Base-by-base conservation (phyloP, 768 basidiomycete species). In the Pleurotus pulmonarius region DNA sequence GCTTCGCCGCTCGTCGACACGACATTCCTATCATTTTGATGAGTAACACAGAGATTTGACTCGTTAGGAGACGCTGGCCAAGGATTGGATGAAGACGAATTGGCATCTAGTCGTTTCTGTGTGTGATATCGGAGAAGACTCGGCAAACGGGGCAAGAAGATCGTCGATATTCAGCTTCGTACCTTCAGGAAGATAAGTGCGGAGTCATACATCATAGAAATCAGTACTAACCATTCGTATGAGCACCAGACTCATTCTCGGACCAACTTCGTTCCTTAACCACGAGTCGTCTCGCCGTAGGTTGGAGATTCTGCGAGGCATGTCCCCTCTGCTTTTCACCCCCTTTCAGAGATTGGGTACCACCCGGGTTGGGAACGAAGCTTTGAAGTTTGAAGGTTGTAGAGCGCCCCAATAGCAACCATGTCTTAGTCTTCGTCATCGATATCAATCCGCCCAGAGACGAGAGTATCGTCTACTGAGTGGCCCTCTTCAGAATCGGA, bases 21-120 rank as follows among this genome's bases (percentile, higher is more conserved):
- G 3, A 83, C 69, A 7, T 90, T 75, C 57, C 87, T 82, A 68
- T 94, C 95, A 59, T 81, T 82, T 68, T 89, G 92, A 58, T 84
- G 83, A 0, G 84, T 73, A 2, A 75, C 70, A 52, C 61, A 7
- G 73, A 71, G 1, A 71, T 70, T 15, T 97, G 85, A 94, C 96
- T 98, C n/a, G n/a, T n/a, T n/a, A n/a, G n/a, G n/a, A n/a, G n/a
- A n/a, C 8, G 94, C 95, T 26, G 97, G 85, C 95, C 95, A 98
- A 5, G 95, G 96, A 68, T 98, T 98, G 57, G 67, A 49, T n/a
- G n/a, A 20, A 20, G 20, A 20, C 20, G 20, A 20, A 20, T 20
- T 3, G 20, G 1, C 3, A 20, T 20, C 20, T 20, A 20, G 20
- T 20, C 20, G 3, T 20, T 20, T 20, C 20, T 20, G 20, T 3